Conservation (phyloP, 2,329 filamentous ascomycete genomes). For the Xylariaceae sp. region DNA sequence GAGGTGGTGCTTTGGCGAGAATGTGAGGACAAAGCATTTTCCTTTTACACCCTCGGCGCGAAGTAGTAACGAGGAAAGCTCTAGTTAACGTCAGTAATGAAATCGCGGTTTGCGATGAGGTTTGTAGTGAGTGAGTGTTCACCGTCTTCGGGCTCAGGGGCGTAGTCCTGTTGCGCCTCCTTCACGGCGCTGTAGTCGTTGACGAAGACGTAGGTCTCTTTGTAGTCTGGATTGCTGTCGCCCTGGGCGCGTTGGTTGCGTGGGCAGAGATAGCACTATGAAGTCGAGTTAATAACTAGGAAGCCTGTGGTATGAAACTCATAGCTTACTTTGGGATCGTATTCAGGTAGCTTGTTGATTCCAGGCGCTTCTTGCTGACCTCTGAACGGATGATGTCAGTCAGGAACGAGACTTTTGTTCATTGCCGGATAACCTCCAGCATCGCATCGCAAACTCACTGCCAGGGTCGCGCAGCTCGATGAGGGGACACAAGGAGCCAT, state of each 20-base stretch:
- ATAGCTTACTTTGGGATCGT: conserved; percentile 63
- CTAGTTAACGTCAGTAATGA: conserved; percentile 37
- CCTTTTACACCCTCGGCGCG: conserved; percentile 82
- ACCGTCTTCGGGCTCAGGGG: conserved; percentile 36
- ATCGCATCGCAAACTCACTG: conserved; percentile 70
- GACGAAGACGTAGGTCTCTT: conserved; percentile 85
- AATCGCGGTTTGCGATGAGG: not conserved
- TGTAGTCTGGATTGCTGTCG: conserved; percentile 79
- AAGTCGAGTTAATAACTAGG: not conserved
- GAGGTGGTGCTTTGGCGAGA: conserved; percentile 82
- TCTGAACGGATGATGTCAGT: conserved; percentile 39
- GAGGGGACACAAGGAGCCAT: conserved; percentile 92
- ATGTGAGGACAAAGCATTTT: conserved; percentile 95
- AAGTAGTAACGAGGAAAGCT: conserved; percentile 69
- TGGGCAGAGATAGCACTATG: conserved; percentile 87
- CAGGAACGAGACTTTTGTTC: conserved; percentile 2
- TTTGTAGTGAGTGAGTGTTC: conserved; percentile 1
- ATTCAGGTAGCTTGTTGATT: conserved; percentile 66
- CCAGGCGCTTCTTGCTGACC: conserved; percentile 70
- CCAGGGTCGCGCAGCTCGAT: conserved; percentile 95
- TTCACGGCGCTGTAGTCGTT: conserved; percentile 98
- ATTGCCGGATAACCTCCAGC: not conserved
- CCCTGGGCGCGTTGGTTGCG: conserved; percentile 85
- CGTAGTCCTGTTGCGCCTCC: conserved; percentile 81
- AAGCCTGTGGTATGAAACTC: not conserved